phyloP scores from a whole-genome alignment of 2,329 filamentous ascomycete species.

The Magnaporthiopsis incrustans region DNA sequence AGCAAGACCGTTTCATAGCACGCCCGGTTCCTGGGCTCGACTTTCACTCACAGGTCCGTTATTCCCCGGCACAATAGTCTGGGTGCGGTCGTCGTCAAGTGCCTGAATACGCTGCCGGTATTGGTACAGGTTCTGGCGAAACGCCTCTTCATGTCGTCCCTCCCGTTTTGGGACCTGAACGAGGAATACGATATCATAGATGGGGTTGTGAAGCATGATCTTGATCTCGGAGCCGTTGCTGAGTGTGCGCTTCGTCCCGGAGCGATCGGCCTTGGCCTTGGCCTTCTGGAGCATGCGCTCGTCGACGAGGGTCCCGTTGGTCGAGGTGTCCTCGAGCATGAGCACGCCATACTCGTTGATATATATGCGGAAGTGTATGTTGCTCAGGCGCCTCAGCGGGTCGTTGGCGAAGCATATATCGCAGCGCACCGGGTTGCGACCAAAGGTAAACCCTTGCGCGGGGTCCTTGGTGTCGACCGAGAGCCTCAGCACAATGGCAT shows the following conservation, averaged over 20 bases:
- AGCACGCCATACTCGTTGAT: conserved; percentile 77
- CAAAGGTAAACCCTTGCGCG: conserved; percentile 73
- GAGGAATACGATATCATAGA: conserved; percentile 65
- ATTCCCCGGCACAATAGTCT: conserved; percentile 39
- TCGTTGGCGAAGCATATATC: conserved; percentile 65
- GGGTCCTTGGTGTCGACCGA: conserved; percentile 66
- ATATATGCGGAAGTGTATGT: conserved; percentile 92
- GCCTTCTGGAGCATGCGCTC: conserved; percentile 48
- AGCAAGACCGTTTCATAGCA: not conserved
- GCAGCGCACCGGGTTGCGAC: conserved; percentile 62
- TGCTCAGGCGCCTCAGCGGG: conserved; percentile 69
- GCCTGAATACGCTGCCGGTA: conserved; percentile 46
- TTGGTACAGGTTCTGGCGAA: conserved; percentile 57
- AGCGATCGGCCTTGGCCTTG: conserved; percentile 14
- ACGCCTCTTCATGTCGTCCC: conserved; percentile 55
- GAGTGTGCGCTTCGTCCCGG: conserved; percentile 51
- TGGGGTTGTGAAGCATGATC: conserved; percentile 48
- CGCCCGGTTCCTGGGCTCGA: not conserved
- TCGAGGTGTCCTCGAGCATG: conserved; percentile 90
- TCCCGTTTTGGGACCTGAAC: conserved; percentile 76
- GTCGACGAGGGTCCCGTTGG: conserved; percentile 92
- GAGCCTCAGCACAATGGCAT: conserved; percentile 73
- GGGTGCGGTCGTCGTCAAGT: conserved; percentile 25
- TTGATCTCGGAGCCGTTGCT: conserved; percentile 65
- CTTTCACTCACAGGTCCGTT: conserved; percentile 34